Conservation (phyloP, 345 rosid genomes). For the Fremontodendron californicum region DNA sequence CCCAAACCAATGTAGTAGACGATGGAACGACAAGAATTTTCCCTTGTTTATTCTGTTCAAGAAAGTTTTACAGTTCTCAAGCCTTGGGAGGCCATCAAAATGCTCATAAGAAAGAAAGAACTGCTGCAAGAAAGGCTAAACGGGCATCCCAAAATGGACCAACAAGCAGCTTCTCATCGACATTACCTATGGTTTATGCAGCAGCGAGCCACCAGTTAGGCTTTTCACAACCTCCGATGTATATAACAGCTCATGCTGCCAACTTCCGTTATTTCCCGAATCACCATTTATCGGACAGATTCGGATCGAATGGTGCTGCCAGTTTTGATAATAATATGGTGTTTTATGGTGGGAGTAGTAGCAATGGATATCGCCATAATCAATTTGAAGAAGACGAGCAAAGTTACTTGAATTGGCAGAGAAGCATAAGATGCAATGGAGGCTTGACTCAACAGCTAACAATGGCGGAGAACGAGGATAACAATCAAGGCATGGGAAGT, state of each 20-base stretch:
- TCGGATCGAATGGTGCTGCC: constrained; percentile 32
- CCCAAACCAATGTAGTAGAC: constrained; percentile 24
- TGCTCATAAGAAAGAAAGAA: constrained; percentile 90
- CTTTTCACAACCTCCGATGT: constrained; percentile 44
- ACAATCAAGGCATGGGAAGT: constrained; percentile 12
- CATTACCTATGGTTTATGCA: constrained; percentile 33
- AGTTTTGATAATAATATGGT: constrained; percentile 26
- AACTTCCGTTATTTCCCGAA: constrained; percentile 33
- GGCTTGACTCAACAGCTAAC: constrained; percentile 8
- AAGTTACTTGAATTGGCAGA: constrained; percentile 36
- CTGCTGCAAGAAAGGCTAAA: constrained; percentile 66
- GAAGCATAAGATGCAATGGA: constrained; percentile 32
- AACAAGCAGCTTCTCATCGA: constrained; percentile 23
- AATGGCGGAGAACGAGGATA: constrained; percentile 20
- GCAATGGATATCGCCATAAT: constrained; percentile 3
- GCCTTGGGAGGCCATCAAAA: constrained; percentile 98
- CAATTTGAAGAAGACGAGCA: constrained; percentile 20
- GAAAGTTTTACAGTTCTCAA: constrained; percentile 89
- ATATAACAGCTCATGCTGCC: constrained; percentile 42
- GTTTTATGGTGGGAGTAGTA: constrained; percentile 18
- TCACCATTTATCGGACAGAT: constrained; percentile 23
- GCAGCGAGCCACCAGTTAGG: constrained; percentile 30
- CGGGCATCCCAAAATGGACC: constrained; percentile 41
- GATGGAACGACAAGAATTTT: constrained; percentile 45
- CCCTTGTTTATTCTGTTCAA: constrained; percentile 73